These are phyloP conservation scores for Angomonas desouzai DNA, from an alignment of 208 protist species.

Conservation along the genomic window DNA sequence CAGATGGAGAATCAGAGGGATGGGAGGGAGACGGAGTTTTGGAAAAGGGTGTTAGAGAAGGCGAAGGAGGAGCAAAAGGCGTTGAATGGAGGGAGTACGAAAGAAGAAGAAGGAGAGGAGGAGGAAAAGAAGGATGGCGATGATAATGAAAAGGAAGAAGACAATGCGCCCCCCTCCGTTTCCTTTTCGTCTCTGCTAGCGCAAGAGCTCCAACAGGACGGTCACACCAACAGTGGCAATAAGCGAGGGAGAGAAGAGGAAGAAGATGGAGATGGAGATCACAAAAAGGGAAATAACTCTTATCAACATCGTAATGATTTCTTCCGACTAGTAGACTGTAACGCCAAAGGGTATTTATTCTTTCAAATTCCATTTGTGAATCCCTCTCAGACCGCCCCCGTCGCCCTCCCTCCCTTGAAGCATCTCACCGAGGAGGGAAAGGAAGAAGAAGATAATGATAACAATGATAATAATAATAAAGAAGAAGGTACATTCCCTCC, in stretches of 20 bases:
- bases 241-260: not conserved
- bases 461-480: constrained; percentile 13
- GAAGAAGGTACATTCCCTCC: constrained; percentile 17
- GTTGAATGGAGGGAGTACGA: not conserved
- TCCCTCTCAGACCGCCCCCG: constrained; percentile 19
- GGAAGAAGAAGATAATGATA: not conserved
- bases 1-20: not conserved
- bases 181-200: not conserved
- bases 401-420: not conserved
- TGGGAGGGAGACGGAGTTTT: not conserved
- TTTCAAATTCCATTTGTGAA: constrained; percentile 42
- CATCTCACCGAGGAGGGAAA: not conserved
- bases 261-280: no score
- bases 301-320: constrained; percentile 17
- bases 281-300: constrained; percentile 17
- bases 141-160: constrained; percentile 9
- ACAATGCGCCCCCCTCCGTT: not conserved
- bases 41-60: not conserved
- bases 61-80: constrained; percentile 4
- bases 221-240: not conserved
- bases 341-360: constrained; percentile 67
- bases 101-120: constrained; percentile 6
- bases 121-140: constrained; percentile 19
- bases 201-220: constrained; percentile 1
- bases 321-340: constrained; percentile 53